These are phyloP conservation scores for Gentiana straminea DNA, from an alignment of 257 asterid genomes.

Conservation along the genomic window DNA sequence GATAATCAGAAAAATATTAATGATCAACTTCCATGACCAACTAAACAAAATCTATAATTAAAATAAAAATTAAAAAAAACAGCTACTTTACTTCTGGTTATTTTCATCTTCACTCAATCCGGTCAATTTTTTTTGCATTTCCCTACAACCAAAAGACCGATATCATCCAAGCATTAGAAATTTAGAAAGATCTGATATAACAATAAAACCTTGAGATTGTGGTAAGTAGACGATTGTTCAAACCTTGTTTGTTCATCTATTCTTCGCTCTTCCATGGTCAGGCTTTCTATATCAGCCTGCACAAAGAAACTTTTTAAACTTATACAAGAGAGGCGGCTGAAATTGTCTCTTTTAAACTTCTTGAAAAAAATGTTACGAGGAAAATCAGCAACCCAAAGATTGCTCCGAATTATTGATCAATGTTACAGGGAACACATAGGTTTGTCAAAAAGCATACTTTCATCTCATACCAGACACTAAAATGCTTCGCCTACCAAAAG, in stretches of 20 bases:
- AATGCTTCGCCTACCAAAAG: too few species aligned
- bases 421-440: background rate
- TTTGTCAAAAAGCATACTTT: too few species aligned
- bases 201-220: constrained; percentile 2
- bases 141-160: constrained; percentile 17
- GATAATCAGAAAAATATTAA: constrained; percentile 6
- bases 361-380: background rate
- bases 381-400: background rate
- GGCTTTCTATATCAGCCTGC: constrained; percentile 30
- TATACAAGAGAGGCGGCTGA: background rate
- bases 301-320: constrained; percentile 4
- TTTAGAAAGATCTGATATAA: constrained; percentile 9
- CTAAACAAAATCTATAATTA: constrained; percentile 3
- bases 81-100: constrained; percentile 25
- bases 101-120: constrained; percentile 37
- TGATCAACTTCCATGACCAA: background rate
- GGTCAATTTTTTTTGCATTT: constrained; percentile 32
- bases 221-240: background rate
- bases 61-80: background rate
- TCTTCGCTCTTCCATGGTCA: constrained; percentile 27
- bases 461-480: too few species aligned
- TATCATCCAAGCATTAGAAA: constrained; percentile 10
- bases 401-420: background rate
- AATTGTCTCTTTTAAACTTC: background rate
- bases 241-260: constrained; percentile 37